phyloP scores from a whole-genome alignment of 768 basidiomycete genomes.

The Podaxis carcinomalis region DNA sequence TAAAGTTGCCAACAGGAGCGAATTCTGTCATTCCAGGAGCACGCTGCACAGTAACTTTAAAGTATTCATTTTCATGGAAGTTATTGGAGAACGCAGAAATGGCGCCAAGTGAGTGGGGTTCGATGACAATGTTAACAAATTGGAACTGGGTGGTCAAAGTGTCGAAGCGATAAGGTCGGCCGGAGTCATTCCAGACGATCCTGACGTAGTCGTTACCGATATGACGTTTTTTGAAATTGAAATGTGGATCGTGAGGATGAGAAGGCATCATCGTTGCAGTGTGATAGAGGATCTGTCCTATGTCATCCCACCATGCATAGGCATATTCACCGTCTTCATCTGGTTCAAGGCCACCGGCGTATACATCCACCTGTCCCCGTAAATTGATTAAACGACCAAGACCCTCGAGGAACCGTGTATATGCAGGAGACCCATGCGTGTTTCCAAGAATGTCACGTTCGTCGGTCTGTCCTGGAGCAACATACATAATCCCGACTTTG shows the following conservation, averaged over 20 bases:
- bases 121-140: slow-evolving; percentile 95
- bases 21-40: slow-evolving; percentile 92
- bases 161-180: slow-evolving; percentile 83
- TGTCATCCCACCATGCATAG: slow-evolving; percentile 99
- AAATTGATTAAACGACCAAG: slow-evolving; percentile 86
- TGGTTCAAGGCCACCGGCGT: slow-evolving; percentile 87
- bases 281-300: slow-evolving; percentile 92
- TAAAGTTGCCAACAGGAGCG: slow-evolving; percentile 88
- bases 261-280: slow-evolving; percentile 98
- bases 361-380: slow-evolving; percentile 87
- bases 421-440: slow-evolving; percentile 89
- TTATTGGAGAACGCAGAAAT: slow-evolving; percentile 84
- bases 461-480: slow-evolving; percentile 82
- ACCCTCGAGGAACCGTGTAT: slow-evolving; percentile 88
- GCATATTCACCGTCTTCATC: slow-evolving; percentile 95
- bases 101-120: slow-evolving; percentile 83
- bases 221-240: slow-evolving; percentile 86
- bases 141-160: slow-evolving; percentile 93
- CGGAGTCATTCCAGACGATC: slow-evolving; percentile 98
- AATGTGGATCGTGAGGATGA: slow-evolving; percentile 57
- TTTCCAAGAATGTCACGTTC: slow-evolving; percentile 88
- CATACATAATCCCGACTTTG: slow-evolving; percentile 95
- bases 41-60: slow-evolving; percentile 89
- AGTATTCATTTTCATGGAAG: slow-evolving; percentile 89
- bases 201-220: slow-evolving; percentile 97